Percentiles rank a stretch among this genome's conserved stretches.
phyloP scores from a whole-genome alignment of 1,284 basidiomycete genomes.

The Lignosus rhinocerotis region DNA sequence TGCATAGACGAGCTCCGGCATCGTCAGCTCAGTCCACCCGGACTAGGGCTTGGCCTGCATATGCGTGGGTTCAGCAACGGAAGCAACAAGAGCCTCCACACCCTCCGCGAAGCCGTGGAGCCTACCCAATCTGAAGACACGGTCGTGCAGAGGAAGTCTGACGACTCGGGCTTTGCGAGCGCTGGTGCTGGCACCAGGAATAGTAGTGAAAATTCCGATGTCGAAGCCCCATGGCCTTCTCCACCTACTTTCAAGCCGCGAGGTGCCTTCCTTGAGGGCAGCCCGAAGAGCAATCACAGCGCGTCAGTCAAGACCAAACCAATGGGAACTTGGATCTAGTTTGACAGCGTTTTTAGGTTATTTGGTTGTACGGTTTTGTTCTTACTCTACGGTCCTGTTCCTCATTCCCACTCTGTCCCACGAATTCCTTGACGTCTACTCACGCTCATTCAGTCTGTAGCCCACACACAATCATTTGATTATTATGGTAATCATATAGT shows the following conservation, averaged over 20 bases:
- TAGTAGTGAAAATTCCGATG: conserved; percentile 18
- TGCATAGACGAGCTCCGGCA: conserved; percentile 66
- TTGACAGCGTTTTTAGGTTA: conserved; percentile 11
- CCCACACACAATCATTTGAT: conserved; percentile 5
- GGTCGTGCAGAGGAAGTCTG: conserved; percentile 15
- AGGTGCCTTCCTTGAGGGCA: conserved; percentile 9
- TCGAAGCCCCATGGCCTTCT: conserved; percentile 19
- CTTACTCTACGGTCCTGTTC: neutral
- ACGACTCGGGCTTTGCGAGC: conserved; percentile 28
- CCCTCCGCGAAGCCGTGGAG: conserved; percentile 33
- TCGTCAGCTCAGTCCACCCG: conserved; percentile 27
- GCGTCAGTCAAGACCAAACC: conserved; percentile 24
- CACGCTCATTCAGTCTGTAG: conserved; percentile 8
- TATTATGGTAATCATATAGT: conserved; percentile 4
- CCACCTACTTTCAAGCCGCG: conserved; percentile 20
- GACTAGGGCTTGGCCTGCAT: conserved; percentile 33
- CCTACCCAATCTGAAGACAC: conserved; percentile 7
- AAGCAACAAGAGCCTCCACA: conserved; percentile 33
- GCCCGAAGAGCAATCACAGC: conserved; percentile 20
- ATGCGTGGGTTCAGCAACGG: conserved; percentile 31
- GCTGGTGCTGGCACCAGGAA: conserved; percentile 15
- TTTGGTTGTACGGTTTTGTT: neutral
- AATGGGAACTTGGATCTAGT: conserved; percentile 29
- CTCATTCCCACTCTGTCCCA: neutral
- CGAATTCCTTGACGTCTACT: neutral